phyloP scores from a whole-genome alignment of 2,329 filamentous ascomycete genomes.

The Ilyonectria destructans region DNA sequence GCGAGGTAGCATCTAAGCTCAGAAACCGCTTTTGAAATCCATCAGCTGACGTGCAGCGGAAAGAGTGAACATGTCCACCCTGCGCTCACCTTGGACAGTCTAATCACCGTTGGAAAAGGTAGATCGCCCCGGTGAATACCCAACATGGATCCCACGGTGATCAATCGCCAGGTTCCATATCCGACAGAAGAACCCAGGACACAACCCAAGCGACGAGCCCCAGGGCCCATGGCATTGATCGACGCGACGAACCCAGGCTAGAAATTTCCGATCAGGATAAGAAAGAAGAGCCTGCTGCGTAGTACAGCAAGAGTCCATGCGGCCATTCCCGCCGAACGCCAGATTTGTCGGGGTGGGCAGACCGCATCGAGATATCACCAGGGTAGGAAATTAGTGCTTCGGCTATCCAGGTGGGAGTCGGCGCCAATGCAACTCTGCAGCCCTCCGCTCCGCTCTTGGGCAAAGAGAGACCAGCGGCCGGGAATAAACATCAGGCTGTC shows the following conservation, averaged over 20 bases:
- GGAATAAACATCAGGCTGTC: not conserved
- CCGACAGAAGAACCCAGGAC: no score
- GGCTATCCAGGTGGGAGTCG: constrained; percentile 29
- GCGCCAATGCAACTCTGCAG: constrained; percentile 24
- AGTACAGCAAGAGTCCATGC: constrained; percentile 12
- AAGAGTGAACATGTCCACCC: constrained; percentile 4
- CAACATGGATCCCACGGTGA: constrained; percentile 1
- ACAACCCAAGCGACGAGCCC: constrained; percentile 11
- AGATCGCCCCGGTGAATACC: constrained; percentile 8
- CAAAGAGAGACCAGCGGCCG: not conserved
- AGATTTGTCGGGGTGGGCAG: constrained; percentile 29
- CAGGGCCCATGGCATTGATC: constrained; percentile 27
- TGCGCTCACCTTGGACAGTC: constrained; percentile 8
- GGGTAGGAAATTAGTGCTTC: constrained; percentile 33
- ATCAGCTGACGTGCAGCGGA: constrained; percentile 30
- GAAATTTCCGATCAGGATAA: constrained; percentile 33
- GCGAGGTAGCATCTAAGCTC: constrained; percentile 21
- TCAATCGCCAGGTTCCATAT: not conserved
- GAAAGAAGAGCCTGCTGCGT: not conserved
- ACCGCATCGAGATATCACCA: constrained; percentile 32
- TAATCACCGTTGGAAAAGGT: not conserved
- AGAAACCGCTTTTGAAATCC: constrained; percentile 16
- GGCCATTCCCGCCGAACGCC: constrained; percentile 18
- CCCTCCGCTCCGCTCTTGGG: constrained; percentile 13
- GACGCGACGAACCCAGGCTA: constrained; percentile 27